Evolutionary conservation across 2,329 filamentous ascomycete genomes (phyloP), one percentile per base, ranked within the genome.

Genomic region (Colletotrichum camelliae): DNA sequence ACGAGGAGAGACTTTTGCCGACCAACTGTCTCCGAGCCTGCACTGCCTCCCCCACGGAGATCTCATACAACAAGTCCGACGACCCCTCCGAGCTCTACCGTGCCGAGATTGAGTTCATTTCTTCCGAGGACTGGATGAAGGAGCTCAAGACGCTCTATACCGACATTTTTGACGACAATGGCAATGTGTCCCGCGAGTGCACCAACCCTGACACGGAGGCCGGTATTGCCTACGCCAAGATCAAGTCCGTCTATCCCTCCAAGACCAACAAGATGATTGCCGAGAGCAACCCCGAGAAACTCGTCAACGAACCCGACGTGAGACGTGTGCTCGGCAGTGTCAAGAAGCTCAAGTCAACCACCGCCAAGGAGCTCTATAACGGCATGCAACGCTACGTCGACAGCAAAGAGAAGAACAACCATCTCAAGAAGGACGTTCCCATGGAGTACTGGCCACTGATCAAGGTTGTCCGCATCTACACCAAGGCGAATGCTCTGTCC

Each of bases 1-100:
- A 93, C 35, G 90, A 93, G 78, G 90, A 93, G 78, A 85, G 86
- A 86, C 78, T 86, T 24, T 72, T 86, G 2, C 85, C 83, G 0
- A 86, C 84, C 1, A 85, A 81, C 69, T 91, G 91, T 79, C 89
- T 93, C 87, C 84, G 90, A 37, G 91, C 91, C 1, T 93, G 91
- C 72, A 93, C 91, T 0, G 91, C 91, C 0, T 89, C 90, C 0
- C 87, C 91, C 1, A 93, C 91, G 0, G 91, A 93, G 78, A 86
- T 93, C 3, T 88, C 88, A 0, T 93, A 87, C 81, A 93, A 93
- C 71, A 18, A 87, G 29, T 87, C 84, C n/a, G 80, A 85, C 0
- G 80, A 87, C 7, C 81, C 84, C 0, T 57, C 73, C 1, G 67
- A 80, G 60, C 77, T 67, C 1, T 93, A 93, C 77, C 82, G 84